These are phyloP conservation scores for Coffea eugenioides DNA, from an alignment of 257 asterid species.

Conservation along the genomic window DNA sequence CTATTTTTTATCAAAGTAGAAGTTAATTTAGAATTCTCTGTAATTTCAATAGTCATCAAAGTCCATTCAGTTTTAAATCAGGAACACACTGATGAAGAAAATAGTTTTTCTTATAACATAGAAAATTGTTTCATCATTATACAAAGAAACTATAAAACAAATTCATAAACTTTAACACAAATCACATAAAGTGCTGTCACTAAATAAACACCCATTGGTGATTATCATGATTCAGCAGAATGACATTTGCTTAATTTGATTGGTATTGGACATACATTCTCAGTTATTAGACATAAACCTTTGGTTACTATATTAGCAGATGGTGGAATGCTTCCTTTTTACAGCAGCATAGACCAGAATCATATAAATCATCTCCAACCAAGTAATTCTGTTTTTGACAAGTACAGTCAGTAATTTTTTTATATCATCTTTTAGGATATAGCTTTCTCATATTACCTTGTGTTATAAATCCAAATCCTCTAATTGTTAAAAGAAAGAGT, in stretches of 20 bases:
- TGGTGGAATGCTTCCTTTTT: background rate
- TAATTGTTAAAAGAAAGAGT: background rate
- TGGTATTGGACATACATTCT: background rate
- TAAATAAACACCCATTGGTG: background rate
- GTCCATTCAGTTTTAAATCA: background rate
- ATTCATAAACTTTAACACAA: no score
- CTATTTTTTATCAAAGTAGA: background rate
- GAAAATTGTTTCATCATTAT: background rate
- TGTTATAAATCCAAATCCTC: background rate
- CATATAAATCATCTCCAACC: background rate
- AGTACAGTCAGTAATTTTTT: background rate
- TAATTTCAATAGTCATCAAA: background rate
- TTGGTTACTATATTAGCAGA: background rate
- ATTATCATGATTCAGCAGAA: background rate
- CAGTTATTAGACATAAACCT: background rate
- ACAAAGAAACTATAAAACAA: no score
- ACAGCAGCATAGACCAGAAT: background rate
- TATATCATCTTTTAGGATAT: background rate
- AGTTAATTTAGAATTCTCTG: background rate
- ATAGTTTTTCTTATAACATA: background rate
- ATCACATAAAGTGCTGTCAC: background rate
- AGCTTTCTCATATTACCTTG: background rate
- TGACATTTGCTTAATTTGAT: background rate
- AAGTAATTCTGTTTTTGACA: background rate
- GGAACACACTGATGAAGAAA: background rate